Evolutionary conservation across 2,329 filamentous ascomycete species (phyloP).

Genomic region (Microsporum audouinii): DNA sequence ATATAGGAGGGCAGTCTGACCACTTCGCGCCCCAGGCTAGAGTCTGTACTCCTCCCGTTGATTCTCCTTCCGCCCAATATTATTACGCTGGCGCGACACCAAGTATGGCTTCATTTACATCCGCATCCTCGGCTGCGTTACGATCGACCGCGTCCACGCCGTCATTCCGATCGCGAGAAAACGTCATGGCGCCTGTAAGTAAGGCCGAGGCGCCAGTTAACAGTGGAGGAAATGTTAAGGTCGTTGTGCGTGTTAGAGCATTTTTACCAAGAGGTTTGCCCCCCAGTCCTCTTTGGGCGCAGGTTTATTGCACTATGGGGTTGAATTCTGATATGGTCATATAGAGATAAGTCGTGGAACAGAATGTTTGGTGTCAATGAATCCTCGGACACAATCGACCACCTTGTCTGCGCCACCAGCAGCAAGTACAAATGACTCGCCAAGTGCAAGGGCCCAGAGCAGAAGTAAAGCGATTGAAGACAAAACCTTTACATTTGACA

Average conservation of each 20-base stretch:
- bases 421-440: constrained; percentile 33
- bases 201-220: constrained; percentile 32
- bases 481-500: constrained; percentile 91
- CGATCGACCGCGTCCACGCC: constrained; percentile 64
- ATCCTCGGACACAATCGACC: constrained; percentile 74
- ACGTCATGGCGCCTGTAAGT: constrained; percentile 43
- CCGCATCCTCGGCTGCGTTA: constrained; percentile 26
- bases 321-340: not conserved
- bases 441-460: constrained; percentile 45
- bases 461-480: constrained; percentile 66
- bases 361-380: constrained; percentile 82
- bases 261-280: constrained; percentile 63
- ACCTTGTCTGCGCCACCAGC: constrained; percentile 61
- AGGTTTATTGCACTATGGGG: constrained; percentile 4
- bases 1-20: constrained; percentile 9
- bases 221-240: constrained; percentile 62
- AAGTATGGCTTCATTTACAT: constrained; percentile 25
- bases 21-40: constrained; percentile 8
- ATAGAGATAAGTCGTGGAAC: constrained; percentile 70
- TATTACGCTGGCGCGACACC: constrained; percentile 28
- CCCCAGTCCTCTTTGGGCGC: not conserved
- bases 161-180: constrained; percentile 62
- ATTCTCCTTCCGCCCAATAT: constrained; percentile 18
- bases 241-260: constrained; percentile 68
- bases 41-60: constrained; percentile 6